Evolutionary conservation across 2,329 filamentous ascomycete species (phyloP).

Genomic region (Zasmidium angulare): DNA sequence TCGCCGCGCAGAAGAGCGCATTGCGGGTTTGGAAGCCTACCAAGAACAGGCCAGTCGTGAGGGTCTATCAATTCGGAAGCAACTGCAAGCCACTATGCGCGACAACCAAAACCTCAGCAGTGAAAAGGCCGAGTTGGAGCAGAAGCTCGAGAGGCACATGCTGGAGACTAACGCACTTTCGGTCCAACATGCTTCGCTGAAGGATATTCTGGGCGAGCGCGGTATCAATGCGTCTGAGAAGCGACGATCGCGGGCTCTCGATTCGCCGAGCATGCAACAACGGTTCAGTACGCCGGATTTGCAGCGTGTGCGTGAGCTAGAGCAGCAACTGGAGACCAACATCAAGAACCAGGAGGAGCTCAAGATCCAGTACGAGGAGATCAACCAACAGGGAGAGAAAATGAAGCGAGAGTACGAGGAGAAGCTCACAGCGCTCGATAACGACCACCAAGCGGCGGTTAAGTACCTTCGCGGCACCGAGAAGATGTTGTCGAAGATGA

Average conservation of each 20-base stretch:
- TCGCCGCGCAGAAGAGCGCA: conserved; percentile 89
- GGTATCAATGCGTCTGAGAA: conserved; percentile 76
- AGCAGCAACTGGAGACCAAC: conserved; percentile 78
- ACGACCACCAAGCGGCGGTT: conserved; percentile 95
- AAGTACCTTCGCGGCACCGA: conserved; percentile 98
- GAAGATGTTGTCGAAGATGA: conserved; percentile 98
- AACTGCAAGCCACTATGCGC: conserved; percentile 79
- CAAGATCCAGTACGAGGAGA: conserved; percentile 71
- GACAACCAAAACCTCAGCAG: conserved; percentile 81
- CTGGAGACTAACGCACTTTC: conserved; percentile 91
- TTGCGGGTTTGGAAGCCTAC: conserved; percentile 93
- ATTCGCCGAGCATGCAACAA: conserved; percentile 62
- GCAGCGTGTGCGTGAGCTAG: conserved; percentile 76
- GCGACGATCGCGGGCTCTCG: conserved; percentile 68
- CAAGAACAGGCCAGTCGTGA: conserved; percentile 96
- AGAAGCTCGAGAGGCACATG: conserved; percentile 80
- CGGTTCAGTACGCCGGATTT: conserved; percentile 76
- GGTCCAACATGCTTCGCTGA: conserved; percentile 89
- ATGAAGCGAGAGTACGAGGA: conserved; percentile 88
- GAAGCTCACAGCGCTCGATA: conserved; percentile 89
- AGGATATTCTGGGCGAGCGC: conserved; percentile 86
- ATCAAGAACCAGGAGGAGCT: conserved; percentile 82
- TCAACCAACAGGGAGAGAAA: conserved; percentile 77
- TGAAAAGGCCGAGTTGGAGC: conserved; percentile 77
- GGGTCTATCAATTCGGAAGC: conserved; percentile 82